Base-by-base conservation (phyloP, 768 basidiomycete genomes). In the Hericium coralloides region DNA sequence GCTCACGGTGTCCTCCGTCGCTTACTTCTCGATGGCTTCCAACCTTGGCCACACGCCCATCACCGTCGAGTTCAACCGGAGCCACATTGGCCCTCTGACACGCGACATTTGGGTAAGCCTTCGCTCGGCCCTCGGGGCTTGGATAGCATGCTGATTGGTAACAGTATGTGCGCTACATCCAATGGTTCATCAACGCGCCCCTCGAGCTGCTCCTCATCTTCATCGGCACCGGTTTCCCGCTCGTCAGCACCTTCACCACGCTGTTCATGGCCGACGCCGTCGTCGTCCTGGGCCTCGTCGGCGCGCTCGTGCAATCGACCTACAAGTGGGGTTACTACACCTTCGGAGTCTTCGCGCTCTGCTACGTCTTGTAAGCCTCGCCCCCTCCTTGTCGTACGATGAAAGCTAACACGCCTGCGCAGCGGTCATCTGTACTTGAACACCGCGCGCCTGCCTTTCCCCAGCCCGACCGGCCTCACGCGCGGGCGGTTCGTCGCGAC, bases 181-280 rank as follows among this genome's bases (percentile, higher is more conserved):
- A 78, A 55, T 80, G 78, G 79, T 75, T 78, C 56, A 78, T 81
- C 72, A 80, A 76, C 50, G 78, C 79, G 7, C 82, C 83, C 1
- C 61, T 78, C 10, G 64, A 82, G 12, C 68, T 84, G 4, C 72
- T 82, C 48, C 64, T 69, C 26, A 61, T 83, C 38, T 64, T 80
- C 15, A 68, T 79, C 53, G 68, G 74, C 7, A 78, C 80, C 25
- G 76, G 72, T 15, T 65, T 81, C 47, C 71, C 81, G 2, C 69
- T 79, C 3, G 73, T 73, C 39, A 74, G 78, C 59, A 76, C 81
- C 60, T 71, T 83, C 60, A 62, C 66, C 41, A 64, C 75, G 37
- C 60, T 74, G 61, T 79, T 78, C 70, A 74, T 82, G 64, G 70
- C 74, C 55, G 64, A 76, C 65, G 74, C 76, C 52, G 68, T 77